Base-by-base conservation (phyloP, 2,329 filamentous ascomycete species). In the Didymella glomerata region DNA sequence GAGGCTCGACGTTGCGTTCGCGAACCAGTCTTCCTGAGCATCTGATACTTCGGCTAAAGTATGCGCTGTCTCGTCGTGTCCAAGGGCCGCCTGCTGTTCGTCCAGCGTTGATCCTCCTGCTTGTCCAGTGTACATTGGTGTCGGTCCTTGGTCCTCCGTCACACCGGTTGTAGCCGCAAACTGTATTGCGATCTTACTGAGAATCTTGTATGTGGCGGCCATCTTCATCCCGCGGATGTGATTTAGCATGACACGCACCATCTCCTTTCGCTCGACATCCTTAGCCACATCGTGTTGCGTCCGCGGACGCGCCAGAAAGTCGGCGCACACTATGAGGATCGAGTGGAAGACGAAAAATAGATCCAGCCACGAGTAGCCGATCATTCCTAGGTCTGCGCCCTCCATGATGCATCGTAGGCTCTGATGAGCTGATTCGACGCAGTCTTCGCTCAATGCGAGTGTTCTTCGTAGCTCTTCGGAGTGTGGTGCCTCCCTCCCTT, bases 311-410 rank as follows among this genome's bases (percentile, higher is more conserved):
- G 66, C 68, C 27, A 72, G 67, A 25, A 72, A 72, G 47, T 72
- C 69, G 16, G 66, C 64, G 38, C 70, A 72, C 14, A 71, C 62
- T 6, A 73, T 68, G 5, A 73, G 24, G 2, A 72, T 48, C 1
- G 64, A 64, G n/a, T 73, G 68, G 32, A 68, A 70, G 25, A 73
- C 54, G 40, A 71, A 68, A 44, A 68, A 72, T 4, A 70, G 60
- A 45, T 71, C 69, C 2, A 68, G 28, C 63, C 65, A 70, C 0
- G 65, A 66, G 36, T 64, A 61, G 24, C 65, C 67, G 20, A 70
- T 67, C 18, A 69, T 56, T 1, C 61, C 60, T 10, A 66, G 52
- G 11, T 65, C 41, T 8, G 60, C 56, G 4, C 64, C 65, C 3
- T 60, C 59, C 38, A 62, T 61, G 7, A 72, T 67, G 54, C 60